Base-by-base conservation (phyloP, 352 stramenopile genomes). In the Stephanocyclus meneghinianus region DNA sequence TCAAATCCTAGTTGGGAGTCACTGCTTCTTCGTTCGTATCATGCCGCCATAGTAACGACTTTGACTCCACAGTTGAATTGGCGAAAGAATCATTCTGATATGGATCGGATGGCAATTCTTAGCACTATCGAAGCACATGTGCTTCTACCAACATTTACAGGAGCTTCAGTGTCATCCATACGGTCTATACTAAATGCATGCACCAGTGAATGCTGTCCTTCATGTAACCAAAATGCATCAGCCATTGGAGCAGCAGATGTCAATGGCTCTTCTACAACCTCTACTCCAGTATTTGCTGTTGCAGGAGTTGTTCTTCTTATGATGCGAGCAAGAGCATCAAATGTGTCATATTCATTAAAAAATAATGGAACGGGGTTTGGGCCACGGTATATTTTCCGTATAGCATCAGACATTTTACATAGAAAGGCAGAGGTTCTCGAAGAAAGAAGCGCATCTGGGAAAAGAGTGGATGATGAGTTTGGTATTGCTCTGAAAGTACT, bases 51-150 rank as follows among this genome's bases (percentile, higher is more conserved):
- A 40, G 53, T 85, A 16, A 63, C 70, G 30, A 69, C 78, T 16
- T 47, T 42, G 29, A 55, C 8, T 40, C 13, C 65, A 48, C 55
- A 59, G 15, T 71, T 76, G 26, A 35, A 10, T 56, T 59, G 55
- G 15, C 9, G 21, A 35, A 32, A 48, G 44, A 21, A 70, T 16
- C n/a, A 5, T 30, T n/a, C 50, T 18, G 47, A 18, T 45, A 51
- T 68, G 18, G 63, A 81, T 70, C 78, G 56, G 29, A 56, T 59
- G 42, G 50, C 78, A 45, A 78, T 66, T 32, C 55, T 85, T 18
- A 62, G 71, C 6, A 85, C 72, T 16, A 55, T 81, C 18, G 78
- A 85, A 62, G 65, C 67, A 47, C 78, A 85, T 69, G 78, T 85
- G 8, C 72, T 85, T 45, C 45, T 81, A 29, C 78, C 78, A 32